Evolutionary conservation across 2,329 filamentous ascomycete species (phyloP).

Genomic region (Colletotrichum tanaceti): DNA sequence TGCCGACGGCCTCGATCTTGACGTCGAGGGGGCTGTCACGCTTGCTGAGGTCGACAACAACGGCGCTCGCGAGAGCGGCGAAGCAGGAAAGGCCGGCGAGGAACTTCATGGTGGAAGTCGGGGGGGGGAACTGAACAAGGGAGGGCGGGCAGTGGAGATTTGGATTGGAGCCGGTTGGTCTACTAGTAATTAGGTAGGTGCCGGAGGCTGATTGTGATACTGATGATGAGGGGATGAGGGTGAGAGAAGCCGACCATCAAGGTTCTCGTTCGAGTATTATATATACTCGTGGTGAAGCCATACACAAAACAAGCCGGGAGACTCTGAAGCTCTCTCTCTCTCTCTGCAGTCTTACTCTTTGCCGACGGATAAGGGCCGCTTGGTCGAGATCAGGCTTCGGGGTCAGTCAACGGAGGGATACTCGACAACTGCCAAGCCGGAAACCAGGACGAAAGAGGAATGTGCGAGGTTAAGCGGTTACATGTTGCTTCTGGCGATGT

Average conservation of each 20-base stretch:
- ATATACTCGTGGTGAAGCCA: slow-evolving; percentile 14
- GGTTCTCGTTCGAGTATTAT: slow-evolving; percentile 13
- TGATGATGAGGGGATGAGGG: slow-evolving; percentile 10
- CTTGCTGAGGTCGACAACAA: slow-evolving; percentile 50
- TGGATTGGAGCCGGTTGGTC: not conserved
- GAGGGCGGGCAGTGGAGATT: not conserved
- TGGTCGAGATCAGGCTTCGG: too few species aligned
- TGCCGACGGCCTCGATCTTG: slow-evolving; percentile 60
- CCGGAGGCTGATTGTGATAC: slow-evolving; percentile 2
- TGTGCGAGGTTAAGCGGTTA: not conserved
- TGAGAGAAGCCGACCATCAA: slow-evolving; percentile 9
- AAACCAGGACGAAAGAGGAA: slow-evolving; percentile 20
- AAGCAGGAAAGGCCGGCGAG: slow-evolving; percentile 50
- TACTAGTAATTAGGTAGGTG: too few species aligned
- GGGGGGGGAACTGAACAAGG: not conserved
- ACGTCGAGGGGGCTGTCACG: slow-evolving; percentile 57
- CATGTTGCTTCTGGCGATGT: not conserved
- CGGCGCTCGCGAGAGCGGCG: slow-evolving; percentile 51
- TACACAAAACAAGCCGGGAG: not conserved
- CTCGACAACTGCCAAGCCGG: slow-evolving; percentile 21
- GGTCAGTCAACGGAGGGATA: not conserved
- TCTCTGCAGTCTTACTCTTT: too few species aligned
- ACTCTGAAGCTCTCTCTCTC: not conserved
- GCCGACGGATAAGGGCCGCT: too few species aligned
- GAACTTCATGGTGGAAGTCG: slow-evolving; percentile 53